Evolutionary conservation across 2,329 filamentous ascomycete species (phyloP), one percentile per base, ranked within the genome.

Genomic region (Blastomyces percursus): DNA sequence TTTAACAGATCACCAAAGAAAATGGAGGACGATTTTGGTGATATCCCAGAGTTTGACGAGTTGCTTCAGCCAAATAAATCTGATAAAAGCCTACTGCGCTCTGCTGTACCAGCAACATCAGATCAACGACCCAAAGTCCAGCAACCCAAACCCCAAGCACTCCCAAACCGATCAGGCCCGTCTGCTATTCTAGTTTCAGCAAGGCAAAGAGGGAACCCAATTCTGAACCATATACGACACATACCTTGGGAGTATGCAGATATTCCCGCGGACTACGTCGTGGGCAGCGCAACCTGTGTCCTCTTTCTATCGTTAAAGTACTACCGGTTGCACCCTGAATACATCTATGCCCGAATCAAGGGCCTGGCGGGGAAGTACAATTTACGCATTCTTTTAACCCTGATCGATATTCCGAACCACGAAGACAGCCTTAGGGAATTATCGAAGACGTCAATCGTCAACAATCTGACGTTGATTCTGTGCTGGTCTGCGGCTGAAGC

Each of bases 231-330:
- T 74, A 84, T 99, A 69, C 87, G 88, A 64, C 86, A 88, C 0
- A 81, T 95, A 63, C 84, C 91, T 0, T 99, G 94, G 94, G 94
- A 99, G 76, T 97, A 96, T 75, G 92, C 90, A 65, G 93, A 97
- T 71, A 96, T 96, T n/a, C 87, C 89, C 1, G 90, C 93, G 40
- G 94, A 99, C 77, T 99, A 95, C 74, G 88, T 93, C 9, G 80
- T 97, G 57, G 93, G 94, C 0, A 73, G 84, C 51, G 96, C 91
- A 0, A 96, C 92, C 7, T 96, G 93, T 71, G 92, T 90, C 0
- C 81, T 99, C 5, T 99, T 97, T 72, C 80, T 99, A 51, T 95
- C 90, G 57, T 83, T 99, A 61, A 99, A 97, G 75, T 99, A 99
- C 75, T 94, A 99, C 75, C 90, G 93, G 35, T 82, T 99, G 60